phyloP scores from a whole-genome alignment of 257 asterid genomes.

The Oldenlandia corymbosa region DNA sequence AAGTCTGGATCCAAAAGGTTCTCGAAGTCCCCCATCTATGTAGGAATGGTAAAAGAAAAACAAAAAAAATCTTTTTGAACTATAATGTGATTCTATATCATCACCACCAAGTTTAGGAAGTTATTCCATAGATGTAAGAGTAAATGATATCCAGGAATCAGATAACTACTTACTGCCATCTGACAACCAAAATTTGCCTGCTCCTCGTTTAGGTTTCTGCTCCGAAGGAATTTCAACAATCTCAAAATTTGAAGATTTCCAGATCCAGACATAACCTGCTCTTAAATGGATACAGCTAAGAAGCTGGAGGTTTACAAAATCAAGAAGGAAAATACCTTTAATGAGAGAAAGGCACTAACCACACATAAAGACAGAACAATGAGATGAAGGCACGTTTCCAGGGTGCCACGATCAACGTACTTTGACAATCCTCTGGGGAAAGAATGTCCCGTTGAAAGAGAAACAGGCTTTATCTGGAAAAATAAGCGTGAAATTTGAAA shows the following conservation, averaged over 20 bases:
- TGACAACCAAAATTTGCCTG: slow-evolving; percentile 72
- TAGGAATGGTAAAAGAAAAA: not conserved
- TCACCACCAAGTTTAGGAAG: not conserved
- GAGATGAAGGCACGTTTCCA: slow-evolving; percentile 94
- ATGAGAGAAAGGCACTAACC: slow-evolving; percentile 44
- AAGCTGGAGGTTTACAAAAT: slow-evolving; percentile 12
- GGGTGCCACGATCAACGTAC: slow-evolving; percentile 85
- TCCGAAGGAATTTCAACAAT: slow-evolving; percentile 80
- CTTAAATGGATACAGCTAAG: slow-evolving; percentile 17
- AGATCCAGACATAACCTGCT: slow-evolving; percentile 99
- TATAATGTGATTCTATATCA: not conserved
- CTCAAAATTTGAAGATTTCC: slow-evolving; percentile 85
- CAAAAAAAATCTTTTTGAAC: not conserved
- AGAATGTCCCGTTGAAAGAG: slow-evolving; percentile 41
- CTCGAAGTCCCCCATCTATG: not conserved
- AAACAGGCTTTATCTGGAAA: slow-evolving; percentile 81
- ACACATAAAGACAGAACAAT: slow-evolving; percentile 88
- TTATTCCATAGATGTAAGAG: not conserved
- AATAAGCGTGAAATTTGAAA: slow-evolving; percentile 19
- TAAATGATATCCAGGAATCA: slow-evolving; percentile 10
- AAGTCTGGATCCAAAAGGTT: not conserved
- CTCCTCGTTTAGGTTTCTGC: slow-evolving; percentile 72
- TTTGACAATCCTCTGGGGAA: slow-evolving; percentile 72
- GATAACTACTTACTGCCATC: slow-evolving; percentile 67
- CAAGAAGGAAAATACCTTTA: slow-evolving; percentile 4